Base-by-base conservation (phyloP, 306 rosid genomes). In the Malus asiatica region DNA sequence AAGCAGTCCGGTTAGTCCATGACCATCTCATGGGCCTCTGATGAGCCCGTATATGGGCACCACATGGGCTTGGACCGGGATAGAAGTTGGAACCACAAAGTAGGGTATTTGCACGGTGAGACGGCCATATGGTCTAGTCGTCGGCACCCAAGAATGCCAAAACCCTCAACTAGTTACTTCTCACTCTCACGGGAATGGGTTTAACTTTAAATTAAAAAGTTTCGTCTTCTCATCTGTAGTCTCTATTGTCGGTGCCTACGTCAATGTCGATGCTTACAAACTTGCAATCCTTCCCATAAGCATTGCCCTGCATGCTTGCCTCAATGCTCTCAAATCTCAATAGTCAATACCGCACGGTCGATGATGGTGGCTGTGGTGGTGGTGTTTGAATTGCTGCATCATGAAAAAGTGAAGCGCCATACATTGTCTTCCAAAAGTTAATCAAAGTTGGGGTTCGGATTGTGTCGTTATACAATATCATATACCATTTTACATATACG, bases 61-160 rank as follows among this genome's bases (percentile, higher is more conserved):
- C 38, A 33, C 8, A 33, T 33, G 38, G 38, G 38, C 1, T 33
- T 33, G 38, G 38, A 33, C 38, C 38, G 7, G 1, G 1, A 1
- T 7, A 33, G 38, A 1, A 1, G 35, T 33, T 33, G 6, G 35
- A 33, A 33, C 35, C 1, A 33, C 35, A 33, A 1, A 33, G 35
- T 33, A 33, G 1, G 1, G 38, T 5, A 45, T 45, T 45, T 45
- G 16, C 2, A 0, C 4, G 2, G 6, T 45, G 0, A 4, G 6
- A 46, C 0, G 0, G 2, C 2, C 2, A 48, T 1, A 3, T 4
- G 7, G 19, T 48, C 0, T 0, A 15, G 19, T 48, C 2, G 53
- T 48, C 1, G 1, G 19, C 3, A 14, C 8, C 3, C 3, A 48
- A 48, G 19, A 48, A 48, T 48, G 15, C 3, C 8, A 4, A 40